Evolutionary conservation across 164 flowering plant genomes (phyloP).

Genomic region (Vitis rotundifolia): DNA sequence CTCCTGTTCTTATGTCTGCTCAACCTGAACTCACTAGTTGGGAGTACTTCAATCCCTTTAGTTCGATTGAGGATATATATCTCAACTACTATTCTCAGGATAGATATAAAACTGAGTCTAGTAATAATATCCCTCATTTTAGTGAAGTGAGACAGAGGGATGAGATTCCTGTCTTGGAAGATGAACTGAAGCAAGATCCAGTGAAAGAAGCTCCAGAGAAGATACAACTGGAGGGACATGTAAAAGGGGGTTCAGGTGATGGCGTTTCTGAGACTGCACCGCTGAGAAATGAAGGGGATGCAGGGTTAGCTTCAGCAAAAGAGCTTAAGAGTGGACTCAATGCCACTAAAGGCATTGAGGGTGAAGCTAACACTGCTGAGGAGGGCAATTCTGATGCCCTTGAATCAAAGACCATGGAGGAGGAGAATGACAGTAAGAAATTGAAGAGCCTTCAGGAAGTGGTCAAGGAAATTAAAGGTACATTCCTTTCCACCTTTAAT

Average conservation of each 20-base stretch:
- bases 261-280: background rate
- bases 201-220: background rate
- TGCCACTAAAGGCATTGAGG: no score
- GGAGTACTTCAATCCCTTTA: no score
- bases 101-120: background rate
- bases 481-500: conserved; percentile 7
- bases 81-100: background rate
- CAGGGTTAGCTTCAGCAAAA: background rate
- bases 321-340: background rate
- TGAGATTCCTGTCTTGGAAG: conserved; percentile 27
- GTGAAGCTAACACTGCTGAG: no score
- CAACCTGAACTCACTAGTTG: no score
- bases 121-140: background rate
- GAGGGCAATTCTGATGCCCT: no score
- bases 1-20: no score
- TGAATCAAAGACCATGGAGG: no score
- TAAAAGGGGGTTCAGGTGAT: background rate
- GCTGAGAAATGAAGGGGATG: no score
- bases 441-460: background rate
- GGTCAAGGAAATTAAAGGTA: conserved; percentile 3
- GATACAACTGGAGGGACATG: background rate
- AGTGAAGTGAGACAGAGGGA: conserved; percentile 6
- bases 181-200: background rate
- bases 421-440: no score
- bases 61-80: background rate